These are phyloP conservation scores for Aphanomyces astaci DNA, from an alignment of 352 stramenopile genomes.

Conservation along the genomic window DNA sequence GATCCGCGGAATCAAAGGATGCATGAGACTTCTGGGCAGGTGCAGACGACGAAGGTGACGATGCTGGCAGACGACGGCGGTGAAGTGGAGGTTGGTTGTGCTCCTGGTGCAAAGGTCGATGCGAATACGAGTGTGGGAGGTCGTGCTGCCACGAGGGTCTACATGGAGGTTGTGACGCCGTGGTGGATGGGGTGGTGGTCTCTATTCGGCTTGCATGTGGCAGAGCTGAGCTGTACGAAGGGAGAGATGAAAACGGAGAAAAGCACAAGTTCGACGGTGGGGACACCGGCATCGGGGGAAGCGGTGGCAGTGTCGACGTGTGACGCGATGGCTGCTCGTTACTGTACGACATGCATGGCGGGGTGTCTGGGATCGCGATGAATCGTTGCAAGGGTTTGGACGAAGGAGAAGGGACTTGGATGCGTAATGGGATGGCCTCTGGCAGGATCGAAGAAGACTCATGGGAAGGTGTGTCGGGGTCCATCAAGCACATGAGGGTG, in stretches of 20 bases:
- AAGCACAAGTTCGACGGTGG: not conserved
- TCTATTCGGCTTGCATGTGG: not conserved
- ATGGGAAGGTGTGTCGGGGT: constrained; percentile 8
- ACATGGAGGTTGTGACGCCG: not conserved
- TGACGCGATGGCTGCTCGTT: not conserved
- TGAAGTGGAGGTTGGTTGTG: too few relatives aligned
- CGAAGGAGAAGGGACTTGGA: not conserved
- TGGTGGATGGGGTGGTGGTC: not conserved
- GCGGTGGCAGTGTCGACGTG: not conserved
- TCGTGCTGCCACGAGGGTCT: not conserved
- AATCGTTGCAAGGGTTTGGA: not conserved
- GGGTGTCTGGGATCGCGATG: not conserved
- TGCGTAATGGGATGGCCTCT: not conserved
- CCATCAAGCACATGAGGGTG: constrained; percentile 12
- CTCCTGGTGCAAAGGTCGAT: not conserved
- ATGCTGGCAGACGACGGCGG: too few relatives aligned
- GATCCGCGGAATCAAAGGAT: too few relatives aligned
- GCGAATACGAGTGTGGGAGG: not conserved
- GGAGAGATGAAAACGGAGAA: not conserved
- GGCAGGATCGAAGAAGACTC: not conserved
- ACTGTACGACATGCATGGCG: not conserved
- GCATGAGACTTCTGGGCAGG: too few relatives aligned
- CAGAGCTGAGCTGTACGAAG: not conserved
- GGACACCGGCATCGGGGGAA: not conserved
- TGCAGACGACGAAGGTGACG: not conserved